These are phyloP conservation scores for Perkinsus olseni DNA, from an alignment of 169 alveolate genomes.

Conservation along the genomic window DNA sequence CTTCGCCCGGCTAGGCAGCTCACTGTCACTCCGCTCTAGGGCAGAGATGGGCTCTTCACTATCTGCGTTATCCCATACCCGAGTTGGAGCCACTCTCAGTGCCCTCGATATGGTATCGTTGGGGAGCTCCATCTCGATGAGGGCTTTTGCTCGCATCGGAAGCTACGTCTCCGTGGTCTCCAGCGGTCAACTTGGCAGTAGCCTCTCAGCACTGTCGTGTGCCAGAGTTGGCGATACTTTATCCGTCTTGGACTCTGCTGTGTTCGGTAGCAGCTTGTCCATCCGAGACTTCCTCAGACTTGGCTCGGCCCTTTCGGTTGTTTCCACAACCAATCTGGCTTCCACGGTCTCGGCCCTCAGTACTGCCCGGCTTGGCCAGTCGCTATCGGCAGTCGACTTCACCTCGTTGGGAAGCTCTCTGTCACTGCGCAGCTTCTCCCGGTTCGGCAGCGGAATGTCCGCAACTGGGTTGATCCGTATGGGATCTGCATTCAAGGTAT, in stretches of 20 bases:
- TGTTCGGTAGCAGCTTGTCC: neutral
- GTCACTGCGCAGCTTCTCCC: neutral
- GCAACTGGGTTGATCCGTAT: neutral
- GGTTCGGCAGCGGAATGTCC: neutral
- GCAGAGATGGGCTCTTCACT: neutral
- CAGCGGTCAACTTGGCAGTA: neutral
- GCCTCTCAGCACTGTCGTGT: neutral
- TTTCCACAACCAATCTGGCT: neutral
- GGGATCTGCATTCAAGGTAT: neutral
- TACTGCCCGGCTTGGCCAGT: neutral
- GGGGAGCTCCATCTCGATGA: slow-evolving; percentile 1
- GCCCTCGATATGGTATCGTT: neutral
- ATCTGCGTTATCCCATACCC: neutral
- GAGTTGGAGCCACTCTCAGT: neutral
- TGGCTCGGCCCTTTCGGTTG: neutral
- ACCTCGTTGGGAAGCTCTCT: neutral
- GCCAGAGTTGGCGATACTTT: neutral
- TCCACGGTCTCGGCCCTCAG: neutral
- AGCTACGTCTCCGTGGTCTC: neutral
- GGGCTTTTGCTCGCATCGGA: neutral
- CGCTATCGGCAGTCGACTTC: neutral
- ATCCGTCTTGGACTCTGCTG: neutral
- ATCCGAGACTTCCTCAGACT: neutral
- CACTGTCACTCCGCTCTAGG: neutral
- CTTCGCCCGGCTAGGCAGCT: neutral